A percentile compares a stretch with the other conserved stretches of the same genome.
These are phyloP conservation scores for Trapa incisa DNA, from an alignment of 345 rosid species.

Conservation along the genomic window DNA sequence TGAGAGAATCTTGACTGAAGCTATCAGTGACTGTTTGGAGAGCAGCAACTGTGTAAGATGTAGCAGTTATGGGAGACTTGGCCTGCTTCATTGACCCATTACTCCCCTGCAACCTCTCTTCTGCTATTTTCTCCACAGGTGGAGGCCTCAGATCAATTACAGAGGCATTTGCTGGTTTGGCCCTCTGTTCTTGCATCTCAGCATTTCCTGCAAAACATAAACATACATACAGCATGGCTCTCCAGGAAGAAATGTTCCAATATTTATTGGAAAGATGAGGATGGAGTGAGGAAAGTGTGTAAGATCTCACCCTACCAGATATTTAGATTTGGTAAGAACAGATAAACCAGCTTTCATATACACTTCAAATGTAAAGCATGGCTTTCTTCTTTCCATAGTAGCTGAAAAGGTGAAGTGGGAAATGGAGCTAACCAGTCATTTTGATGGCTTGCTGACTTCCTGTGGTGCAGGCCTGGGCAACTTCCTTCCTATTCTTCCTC, in stretches of 20 bases:
- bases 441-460: conserved; percentile 11
- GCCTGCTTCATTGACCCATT: conserved; percentile 59
- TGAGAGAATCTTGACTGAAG: conserved; percentile 78
- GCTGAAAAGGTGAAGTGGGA: not conserved
- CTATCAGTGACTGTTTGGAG: conserved; percentile 87
- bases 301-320: too few species aligned
- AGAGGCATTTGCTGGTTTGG: conserved; percentile 48
- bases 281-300: too few species aligned
- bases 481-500: conserved; percentile 12
- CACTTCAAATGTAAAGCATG: too few species aligned
- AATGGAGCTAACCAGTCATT: conserved; percentile 5
- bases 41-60: conserved; percentile 71
- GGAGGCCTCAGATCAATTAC: conserved; percentile 62
- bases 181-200: conserved; percentile 56
- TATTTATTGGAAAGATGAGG: too few species aligned
- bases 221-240: too few species aligned
- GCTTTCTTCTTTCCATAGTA: too few species aligned
- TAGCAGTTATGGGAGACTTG: conserved; percentile 68
- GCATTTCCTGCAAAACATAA: conserved; percentile 21
- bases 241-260: too few species aligned
- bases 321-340: too few species aligned
- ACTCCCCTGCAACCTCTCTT: conserved; percentile 42
- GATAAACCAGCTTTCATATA: too few species aligned
- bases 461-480: conserved; percentile 5
- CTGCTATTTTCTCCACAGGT: conserved; percentile 53